Evolutionary conservation across 805 yeast genomes (phyloP).

Genomic region (Nakazawaea wyomingensis): DNA sequence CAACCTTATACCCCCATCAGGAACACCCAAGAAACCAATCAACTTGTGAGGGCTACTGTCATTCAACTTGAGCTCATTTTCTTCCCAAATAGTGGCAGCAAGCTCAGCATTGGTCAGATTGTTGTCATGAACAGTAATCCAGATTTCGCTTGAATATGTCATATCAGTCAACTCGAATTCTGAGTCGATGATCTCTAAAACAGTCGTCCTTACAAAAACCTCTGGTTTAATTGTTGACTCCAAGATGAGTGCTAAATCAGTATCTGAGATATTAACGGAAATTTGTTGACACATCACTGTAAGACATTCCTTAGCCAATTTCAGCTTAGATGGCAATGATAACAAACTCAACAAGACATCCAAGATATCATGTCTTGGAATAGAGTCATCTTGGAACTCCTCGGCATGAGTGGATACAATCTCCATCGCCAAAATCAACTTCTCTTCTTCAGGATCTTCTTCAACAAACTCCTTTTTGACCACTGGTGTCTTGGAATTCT

Average conservation of each 20-base stretch:
- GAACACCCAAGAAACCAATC: constrained; percentile 43
- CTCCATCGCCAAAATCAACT: constrained; percentile 69
- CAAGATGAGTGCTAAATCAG: constrained; percentile 57
- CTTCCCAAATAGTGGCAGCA: constrained; percentile 84
- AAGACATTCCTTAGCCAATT: constrained; percentile 79
- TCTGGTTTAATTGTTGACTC: constrained; percentile 54
- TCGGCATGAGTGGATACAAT: constrained; percentile 67
- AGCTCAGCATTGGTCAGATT: constrained; percentile 55
- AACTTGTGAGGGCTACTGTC: constrained; percentile 41
- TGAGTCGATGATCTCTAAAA: constrained; percentile 79
- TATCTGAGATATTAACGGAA: constrained; percentile 50
- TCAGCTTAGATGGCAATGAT: constrained; percentile 71
- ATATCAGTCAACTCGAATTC: constrained; percentile 60
- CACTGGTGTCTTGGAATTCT: constrained; percentile 45
- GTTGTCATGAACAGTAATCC: constrained; percentile 73
- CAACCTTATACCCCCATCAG: constrained; percentile 63
- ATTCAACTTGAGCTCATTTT: constrained; percentile 52
- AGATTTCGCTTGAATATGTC: constrained; percentile 60
- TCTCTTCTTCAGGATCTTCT: constrained; percentile 87
- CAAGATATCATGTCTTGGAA: constrained; percentile 67
- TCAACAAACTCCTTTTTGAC: constrained; percentile 66
- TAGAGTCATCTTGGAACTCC: constrained; percentile 55
- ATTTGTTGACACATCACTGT: constrained; percentile 72
- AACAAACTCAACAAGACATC: constrained; percentile 59
- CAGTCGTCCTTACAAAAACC: constrained; percentile 68